Percentiles rank a stretch among this genome's conserved stretches.
Evolutionary conservation across 2,329 filamentous ascomycete genomes (phyloP).

Genomic region (Bipolaris sorokiniana): DNA sequence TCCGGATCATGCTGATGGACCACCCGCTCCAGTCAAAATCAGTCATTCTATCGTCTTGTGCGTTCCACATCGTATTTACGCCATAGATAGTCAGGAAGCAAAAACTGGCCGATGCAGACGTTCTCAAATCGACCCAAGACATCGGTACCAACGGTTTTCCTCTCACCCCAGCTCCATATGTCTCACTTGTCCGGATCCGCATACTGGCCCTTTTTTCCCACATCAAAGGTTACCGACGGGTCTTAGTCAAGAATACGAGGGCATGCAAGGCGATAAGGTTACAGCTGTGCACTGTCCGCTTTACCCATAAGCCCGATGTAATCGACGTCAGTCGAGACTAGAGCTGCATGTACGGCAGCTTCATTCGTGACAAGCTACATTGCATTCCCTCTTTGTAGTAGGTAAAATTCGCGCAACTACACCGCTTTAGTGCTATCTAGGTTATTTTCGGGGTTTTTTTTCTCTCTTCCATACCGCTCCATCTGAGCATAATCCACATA

Average conservation of each 20-base stretch:
- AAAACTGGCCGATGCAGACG: conserved; percentile 3
- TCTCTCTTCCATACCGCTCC: conserved; percentile 25
- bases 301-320: conserved; percentile 20
- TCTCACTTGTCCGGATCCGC: conserved; percentile 21
- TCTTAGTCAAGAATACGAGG: conserved; percentile 40
- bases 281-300: conserved; percentile 26
- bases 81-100: background rate
- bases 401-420: conserved; percentile 21
- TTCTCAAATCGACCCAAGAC: conserved; percentile 5
- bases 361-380: conserved; percentile 24
- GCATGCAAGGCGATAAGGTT: conserved; percentile 45
- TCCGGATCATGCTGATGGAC: background rate
- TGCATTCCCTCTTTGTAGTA: conserved; percentile 17
- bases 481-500: conserved; percentile 20
- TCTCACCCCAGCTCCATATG: conserved; percentile 10
- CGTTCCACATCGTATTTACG: too few relatives aligned
- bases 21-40: background rate
- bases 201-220: conserved; percentile 18
- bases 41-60: background rate
- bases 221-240: conserved; percentile 41
- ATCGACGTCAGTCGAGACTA: conserved; percentile 27
- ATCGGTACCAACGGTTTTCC: conserved; percentile 12
- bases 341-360: conserved; percentile 28
- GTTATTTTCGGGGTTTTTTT: conserved; percentile 30
- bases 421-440: conserved; percentile 28